Evolutionary conservation across 2,329 filamentous ascomycete genomes (phyloP).

Genomic region (Colletotrichum sp.): DNA sequence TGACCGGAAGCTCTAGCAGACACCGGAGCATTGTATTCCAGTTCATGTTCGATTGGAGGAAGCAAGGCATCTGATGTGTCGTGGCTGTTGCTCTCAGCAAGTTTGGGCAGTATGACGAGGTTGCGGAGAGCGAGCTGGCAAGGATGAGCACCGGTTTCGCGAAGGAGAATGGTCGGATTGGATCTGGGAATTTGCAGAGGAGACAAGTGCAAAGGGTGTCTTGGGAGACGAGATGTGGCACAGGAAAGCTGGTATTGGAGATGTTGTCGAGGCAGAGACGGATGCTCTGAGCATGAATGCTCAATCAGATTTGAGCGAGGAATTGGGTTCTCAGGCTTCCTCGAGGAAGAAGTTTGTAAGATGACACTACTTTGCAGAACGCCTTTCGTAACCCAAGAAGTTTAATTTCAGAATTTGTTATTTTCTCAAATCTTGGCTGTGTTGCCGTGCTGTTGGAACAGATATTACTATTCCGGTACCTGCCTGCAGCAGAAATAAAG

Average conservation of each 20-base stretch:
- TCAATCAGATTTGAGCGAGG: neutral
- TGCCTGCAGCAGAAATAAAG: too few species aligned
- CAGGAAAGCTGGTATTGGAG: neutral
- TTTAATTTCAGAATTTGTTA: neutral
- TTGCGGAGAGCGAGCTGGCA: neutral
- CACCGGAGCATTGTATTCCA: neutral
- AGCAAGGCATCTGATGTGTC: neutral
- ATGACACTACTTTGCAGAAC: neutral
- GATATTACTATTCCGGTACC: too few species aligned
- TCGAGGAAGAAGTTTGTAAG: neutral
- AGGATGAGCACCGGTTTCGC: neutral
- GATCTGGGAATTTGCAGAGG: neutral
- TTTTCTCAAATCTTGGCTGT: too few species aligned
- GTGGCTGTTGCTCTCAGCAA: neutral
- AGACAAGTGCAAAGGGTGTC: neutral
- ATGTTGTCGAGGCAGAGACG: too few species aligned
- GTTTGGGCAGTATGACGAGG: neutral
- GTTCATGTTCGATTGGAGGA: neutral
- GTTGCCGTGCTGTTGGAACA: too few species aligned
- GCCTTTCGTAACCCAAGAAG: neutral
- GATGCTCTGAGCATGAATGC: neutral
- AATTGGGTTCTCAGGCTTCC: neutral
- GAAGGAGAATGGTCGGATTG: neutral
- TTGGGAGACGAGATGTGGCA: neutral
- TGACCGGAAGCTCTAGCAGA: neutral